phyloP scores from a whole-genome alignment of 352 stramenopile species.

The Phytophthora citricola region DNA sequence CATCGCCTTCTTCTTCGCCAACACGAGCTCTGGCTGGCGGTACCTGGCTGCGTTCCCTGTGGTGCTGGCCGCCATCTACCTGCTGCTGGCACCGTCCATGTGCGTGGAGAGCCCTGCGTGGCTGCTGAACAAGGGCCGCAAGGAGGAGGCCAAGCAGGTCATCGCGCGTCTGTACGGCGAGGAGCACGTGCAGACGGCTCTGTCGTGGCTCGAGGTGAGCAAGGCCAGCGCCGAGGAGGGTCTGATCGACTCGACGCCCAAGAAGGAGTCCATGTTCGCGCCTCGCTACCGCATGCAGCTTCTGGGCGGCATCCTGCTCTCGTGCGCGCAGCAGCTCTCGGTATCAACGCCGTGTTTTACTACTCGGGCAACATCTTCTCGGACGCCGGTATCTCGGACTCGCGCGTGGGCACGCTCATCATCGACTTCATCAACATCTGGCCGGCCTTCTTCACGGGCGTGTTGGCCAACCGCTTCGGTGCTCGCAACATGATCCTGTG shows the following conservation, averaged over 20 bases:
- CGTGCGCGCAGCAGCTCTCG: conserved; percentile 23
- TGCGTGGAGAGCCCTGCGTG: conserved; percentile 47
- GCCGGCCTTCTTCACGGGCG: conserved; percentile 29
- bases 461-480: conserved; percentile 42
- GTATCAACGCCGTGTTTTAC: conserved; percentile 26
- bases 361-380: conserved; percentile 25
- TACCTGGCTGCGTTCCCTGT: conserved; percentile 33
- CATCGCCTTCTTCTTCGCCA: conserved; percentile 30
- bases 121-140: conserved; percentile 45
- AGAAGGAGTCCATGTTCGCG: conserved; percentile 43
- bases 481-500: conserved; percentile 62
- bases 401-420: conserved; percentile 31
- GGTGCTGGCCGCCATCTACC: conserved; percentile 22
- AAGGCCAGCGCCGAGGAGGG: conserved; percentile 22
- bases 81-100: conserved; percentile 25
- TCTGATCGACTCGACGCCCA: conserved; percentile 1
- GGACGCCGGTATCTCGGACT: conserved; percentile 32
- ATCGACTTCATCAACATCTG: conserved; percentile 36
- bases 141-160: conserved; percentile 34
- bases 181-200: conserved; percentile 34
- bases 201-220: conserved; percentile 36
- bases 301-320: conserved; percentile 52
- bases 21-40: conserved; percentile 31
- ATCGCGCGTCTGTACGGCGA: conserved; percentile 39
- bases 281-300: conserved; percentile 46